Conservation (phyloP, 345 rosid species). For the Raphanus raphanistrum region DNA sequence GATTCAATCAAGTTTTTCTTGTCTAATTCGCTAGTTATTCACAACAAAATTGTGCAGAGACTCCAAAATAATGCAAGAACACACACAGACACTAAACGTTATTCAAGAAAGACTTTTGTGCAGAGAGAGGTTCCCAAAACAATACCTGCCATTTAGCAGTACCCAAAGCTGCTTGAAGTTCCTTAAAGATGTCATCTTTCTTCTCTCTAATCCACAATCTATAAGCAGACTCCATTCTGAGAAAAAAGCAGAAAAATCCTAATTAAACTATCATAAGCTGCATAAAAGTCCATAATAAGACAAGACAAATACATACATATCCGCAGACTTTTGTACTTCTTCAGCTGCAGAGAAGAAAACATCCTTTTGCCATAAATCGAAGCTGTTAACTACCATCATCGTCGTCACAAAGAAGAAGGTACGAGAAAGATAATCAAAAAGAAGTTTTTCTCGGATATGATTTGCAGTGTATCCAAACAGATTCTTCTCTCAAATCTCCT, state of each 20-base stretch:
- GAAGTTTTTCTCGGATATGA: neutral
- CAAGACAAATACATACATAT: constrained; percentile 45
- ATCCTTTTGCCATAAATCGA: constrained; percentile 86
- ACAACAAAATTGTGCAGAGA: neutral
- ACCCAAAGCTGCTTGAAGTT: constrained; percentile 75
- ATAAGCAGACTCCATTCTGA: constrained; percentile 58
- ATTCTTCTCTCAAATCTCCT: neutral
- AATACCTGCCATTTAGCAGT: constrained; percentile 94
- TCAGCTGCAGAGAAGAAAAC: constrained; percentile 88
- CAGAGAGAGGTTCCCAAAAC: neutral
- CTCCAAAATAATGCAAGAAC: neutral
- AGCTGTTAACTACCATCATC: constrained; percentile 86
- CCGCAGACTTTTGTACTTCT: constrained; percentile 90
- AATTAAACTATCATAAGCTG: neutral
- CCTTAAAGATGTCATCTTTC: constrained; percentile 57
- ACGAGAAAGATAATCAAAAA: neutral
- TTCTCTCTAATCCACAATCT: constrained; percentile 70
- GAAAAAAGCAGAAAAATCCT: neutral
- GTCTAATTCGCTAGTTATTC: neutral
- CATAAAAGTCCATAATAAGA: neutral
- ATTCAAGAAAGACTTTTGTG: constrained; percentile 14
- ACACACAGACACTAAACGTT: neutral
- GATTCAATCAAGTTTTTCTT: neutral
- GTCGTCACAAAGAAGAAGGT: constrained; percentile 14
- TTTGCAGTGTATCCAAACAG: neutral